A percentile compares a stretch with the other conserved stretches of the same genome.
These are phyloP conservation scores for Bimuria novae-zelandiae DNA, from an alignment of 2,329 filamentous ascomycete species.

Conservation along the genomic window DNA sequence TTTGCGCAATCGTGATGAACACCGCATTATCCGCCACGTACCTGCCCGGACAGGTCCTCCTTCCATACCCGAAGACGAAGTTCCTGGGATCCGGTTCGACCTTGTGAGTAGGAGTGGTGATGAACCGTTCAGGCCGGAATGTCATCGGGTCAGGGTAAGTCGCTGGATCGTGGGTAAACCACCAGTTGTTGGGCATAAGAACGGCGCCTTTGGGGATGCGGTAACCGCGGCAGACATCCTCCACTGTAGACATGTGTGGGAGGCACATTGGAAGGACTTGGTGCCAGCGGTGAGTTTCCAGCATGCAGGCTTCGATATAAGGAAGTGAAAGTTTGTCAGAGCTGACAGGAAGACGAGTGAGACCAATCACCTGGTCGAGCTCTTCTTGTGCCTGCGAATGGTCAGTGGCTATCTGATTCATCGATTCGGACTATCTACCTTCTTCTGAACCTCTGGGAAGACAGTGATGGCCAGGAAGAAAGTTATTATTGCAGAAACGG, in stretches of 20 bases:
- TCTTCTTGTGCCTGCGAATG: conserved; percentile 40
- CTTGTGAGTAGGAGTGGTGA: conserved; percentile 32
- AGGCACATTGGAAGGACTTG: conserved; percentile 37
- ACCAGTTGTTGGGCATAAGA: conserved; percentile 47
- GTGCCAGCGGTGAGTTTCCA: conserved; percentile 52
- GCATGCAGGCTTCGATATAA: conserved; percentile 40
- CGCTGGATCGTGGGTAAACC: conserved; percentile 46
- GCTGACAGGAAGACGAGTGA: conserved; percentile 52
- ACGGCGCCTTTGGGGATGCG: conserved; percentile 49
- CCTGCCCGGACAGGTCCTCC: conserved; percentile 50
- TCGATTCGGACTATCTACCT: too few relatives aligned
- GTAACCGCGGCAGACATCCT: conserved; percentile 46
- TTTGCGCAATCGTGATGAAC: conserved; percentile 50
- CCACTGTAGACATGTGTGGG: conserved; percentile 35
- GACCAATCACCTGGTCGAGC: conserved; percentile 55
- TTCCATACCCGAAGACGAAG: conserved; percentile 47
- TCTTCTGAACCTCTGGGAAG: too few relatives aligned
- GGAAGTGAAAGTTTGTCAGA: conserved; percentile 51
- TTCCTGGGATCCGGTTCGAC: conserved; percentile 46
- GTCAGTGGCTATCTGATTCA: too few relatives aligned
- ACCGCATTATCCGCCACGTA: conserved; percentile 48
- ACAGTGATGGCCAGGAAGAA: too few relatives aligned
- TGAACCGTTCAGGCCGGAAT: conserved; percentile 53
- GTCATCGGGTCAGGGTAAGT: conserved; percentile 42
- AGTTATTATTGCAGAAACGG: too few relatives aligned